These are phyloP conservation scores for Rutstroemia sp. DNA, from an alignment of 2,329 filamentous ascomycete genomes.

Conservation along the genomic window DNA sequence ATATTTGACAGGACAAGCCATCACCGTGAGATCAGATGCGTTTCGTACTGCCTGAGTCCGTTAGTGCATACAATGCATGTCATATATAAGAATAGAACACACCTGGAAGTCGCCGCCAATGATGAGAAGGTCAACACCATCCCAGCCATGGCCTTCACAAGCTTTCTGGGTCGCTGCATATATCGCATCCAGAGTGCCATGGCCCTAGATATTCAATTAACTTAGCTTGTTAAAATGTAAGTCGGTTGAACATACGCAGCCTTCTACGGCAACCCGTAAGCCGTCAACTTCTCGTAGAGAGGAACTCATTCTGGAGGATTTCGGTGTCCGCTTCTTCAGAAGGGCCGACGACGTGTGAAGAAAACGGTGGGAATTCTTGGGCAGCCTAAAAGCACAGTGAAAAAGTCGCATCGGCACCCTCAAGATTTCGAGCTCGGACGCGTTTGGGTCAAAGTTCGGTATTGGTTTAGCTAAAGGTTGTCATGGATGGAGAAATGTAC, in stretches of 20 bases:
- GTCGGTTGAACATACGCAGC: conserved; percentile 58
- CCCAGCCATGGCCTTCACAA: conserved; percentile 66
- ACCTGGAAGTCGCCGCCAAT: conserved; percentile 96
- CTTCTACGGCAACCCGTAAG: conserved; percentile 76
- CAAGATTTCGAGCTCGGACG: too few species aligned
- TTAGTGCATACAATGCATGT: conserved; percentile 5
- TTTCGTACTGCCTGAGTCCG: conserved; percentile 69
- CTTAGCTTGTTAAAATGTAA: not conserved
- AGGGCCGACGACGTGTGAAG: too few species aligned
- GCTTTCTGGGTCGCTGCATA: conserved; percentile 70
- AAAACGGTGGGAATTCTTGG: too few species aligned
- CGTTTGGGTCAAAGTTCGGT: too few species aligned
- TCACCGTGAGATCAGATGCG: conserved; percentile 75
- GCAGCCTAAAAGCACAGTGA: too few species aligned
- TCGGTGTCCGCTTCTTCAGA: too few species aligned
- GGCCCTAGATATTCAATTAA: conserved; percentile 50
- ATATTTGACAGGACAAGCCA: conserved; percentile 86
- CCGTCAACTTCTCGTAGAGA: conserved; percentile 30
- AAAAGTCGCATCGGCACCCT: too few species aligned
- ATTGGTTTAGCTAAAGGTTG: too few species aligned
- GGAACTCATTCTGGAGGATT: not conserved
- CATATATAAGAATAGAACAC: conserved; percentile 16
- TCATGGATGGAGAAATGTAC: too few species aligned
- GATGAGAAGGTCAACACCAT: conserved; percentile 79
- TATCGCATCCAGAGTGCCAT: conserved; percentile 86